phyloP scores from a whole-genome alignment of 371 early-diverging fungal genomes.

The Mortierella polycephala region DNA sequence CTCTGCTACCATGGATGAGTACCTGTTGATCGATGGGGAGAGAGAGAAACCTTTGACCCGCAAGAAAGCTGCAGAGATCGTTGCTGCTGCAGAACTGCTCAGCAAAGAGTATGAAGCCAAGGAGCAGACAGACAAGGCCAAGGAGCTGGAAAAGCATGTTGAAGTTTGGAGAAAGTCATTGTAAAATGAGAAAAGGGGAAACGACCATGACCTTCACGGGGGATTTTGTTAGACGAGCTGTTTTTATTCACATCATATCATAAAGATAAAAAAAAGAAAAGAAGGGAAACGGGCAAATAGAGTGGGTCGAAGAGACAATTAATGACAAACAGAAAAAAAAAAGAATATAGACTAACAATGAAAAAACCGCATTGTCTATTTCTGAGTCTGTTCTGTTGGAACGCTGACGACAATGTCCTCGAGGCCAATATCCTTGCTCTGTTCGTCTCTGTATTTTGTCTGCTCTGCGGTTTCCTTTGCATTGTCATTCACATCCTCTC shows the following conservation, averaged over 20 bases:
- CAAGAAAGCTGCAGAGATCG: conserved; percentile 40
- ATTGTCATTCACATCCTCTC: conserved; percentile 41
- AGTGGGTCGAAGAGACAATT: too few relatives aligned
- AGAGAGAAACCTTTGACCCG: conserved; percentile 33
- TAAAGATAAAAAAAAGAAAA: too few relatives aligned
- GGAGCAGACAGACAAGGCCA: conserved; percentile 25
- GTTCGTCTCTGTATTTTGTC: conserved; percentile 40
- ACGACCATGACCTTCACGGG: too few relatives aligned
- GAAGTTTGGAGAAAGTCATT: conserved; percentile 39
- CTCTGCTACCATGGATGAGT: conserved; percentile 46
- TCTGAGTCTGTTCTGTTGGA: background rate
- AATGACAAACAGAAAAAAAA: background rate
- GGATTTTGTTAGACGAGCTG: too few relatives aligned
- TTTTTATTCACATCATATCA: too few relatives aligned
- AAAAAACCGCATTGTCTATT: too few relatives aligned
- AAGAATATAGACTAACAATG: background rate
- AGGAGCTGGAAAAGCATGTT: conserved; percentile 28
- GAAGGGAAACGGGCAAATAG: too few relatives aligned
- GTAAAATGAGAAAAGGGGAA: background rate
- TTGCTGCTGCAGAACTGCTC: conserved; percentile 38
- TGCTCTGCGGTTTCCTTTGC: conserved; percentile 36
- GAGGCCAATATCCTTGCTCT: conserved; percentile 39
- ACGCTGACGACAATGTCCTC: conserved; percentile 52
- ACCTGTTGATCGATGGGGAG: conserved; percentile 45
- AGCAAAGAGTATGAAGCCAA: conserved; percentile 27